Evolutionary conservation across 2,329 filamentous ascomycete genomes (phyloP).

Genomic region (Bipolaris bicolor): DNA sequence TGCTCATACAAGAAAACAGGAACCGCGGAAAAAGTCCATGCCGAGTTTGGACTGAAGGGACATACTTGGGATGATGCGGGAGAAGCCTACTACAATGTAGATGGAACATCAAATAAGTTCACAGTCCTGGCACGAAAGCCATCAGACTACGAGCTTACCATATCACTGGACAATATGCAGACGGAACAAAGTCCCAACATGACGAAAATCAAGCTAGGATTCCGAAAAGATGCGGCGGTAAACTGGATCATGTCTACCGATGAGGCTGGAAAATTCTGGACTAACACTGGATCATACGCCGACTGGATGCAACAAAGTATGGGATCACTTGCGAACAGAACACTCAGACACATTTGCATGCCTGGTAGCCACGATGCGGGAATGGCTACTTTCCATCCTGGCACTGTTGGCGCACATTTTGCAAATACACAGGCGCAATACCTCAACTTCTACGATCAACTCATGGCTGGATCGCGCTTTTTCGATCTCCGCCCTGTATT

Average conservation of each 20-base stretch:
- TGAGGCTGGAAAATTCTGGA: conserved; percentile 44
- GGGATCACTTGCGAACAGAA: conserved; percentile 48
- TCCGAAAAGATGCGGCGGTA: conserved; percentile 44
- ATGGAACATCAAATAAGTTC: conserved; percentile 39
- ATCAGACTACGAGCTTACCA: conserved; percentile 40
- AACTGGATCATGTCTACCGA: conserved; percentile 49
- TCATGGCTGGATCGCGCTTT: conserved; percentile 55
- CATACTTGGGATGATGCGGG: conserved; percentile 42
- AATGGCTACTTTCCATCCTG: conserved; percentile 53
- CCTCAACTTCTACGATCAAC: conserved; percentile 54
- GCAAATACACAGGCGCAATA: conserved; percentile 56
- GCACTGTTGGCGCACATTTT: conserved; percentile 49
- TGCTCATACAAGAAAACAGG: conserved; percentile 16
- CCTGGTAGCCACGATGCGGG: conserved; percentile 58
- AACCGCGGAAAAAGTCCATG: conserved; percentile 38
- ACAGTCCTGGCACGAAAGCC: conserved; percentile 41
- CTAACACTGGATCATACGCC: conserved; percentile 43
- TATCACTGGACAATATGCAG: conserved; percentile 35
- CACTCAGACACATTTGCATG: conserved; percentile 55
- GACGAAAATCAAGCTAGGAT: conserved; percentile 43
- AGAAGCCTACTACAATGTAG: conserved; percentile 45
- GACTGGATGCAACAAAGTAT: conserved; percentile 53
- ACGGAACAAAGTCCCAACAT: conserved; percentile 44
- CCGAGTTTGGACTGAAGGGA: conserved; percentile 41
- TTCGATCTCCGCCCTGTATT: conserved; percentile 57